Evolutionary conservation across 176 grass and related monocot species (phyloP).

Genomic region (Eremochloa ophiuroides): DNA sequence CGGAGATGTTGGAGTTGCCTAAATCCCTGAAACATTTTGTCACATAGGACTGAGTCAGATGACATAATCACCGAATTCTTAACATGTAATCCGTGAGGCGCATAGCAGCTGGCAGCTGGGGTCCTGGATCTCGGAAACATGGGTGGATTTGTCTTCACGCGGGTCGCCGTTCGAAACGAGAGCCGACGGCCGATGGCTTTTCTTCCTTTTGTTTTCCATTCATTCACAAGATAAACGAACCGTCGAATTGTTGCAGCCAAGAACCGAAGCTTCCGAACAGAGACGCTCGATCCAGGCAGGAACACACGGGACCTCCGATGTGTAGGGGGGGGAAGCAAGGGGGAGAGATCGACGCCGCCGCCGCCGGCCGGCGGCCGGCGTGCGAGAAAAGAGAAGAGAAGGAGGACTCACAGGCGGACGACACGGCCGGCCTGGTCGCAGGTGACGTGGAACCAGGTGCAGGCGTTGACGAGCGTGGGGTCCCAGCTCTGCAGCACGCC

Average conservation of each 20-base stretch:
- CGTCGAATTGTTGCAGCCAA: background rate
- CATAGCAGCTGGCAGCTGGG: background rate
- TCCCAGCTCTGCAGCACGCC: conserved; percentile 98
- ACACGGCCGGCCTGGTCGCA: conserved; percentile 70
- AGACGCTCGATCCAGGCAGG: background rate
- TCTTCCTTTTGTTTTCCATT: background rate
- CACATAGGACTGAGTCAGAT: background rate
- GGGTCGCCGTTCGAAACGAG: background rate
- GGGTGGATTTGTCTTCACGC: background rate
- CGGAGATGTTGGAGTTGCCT: conserved; percentile 93
- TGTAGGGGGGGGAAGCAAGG: background rate
- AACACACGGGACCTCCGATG: background rate
- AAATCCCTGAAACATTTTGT: conserved; percentile 63
- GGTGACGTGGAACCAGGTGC: conserved; percentile 99
- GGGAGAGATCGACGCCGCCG: background rate
- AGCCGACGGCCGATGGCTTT: background rate
- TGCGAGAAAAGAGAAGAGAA: background rate
- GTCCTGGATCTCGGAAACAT: background rate
- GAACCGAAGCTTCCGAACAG: background rate
- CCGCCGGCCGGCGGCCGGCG: too few relatives aligned
- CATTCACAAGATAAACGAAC: background rate
- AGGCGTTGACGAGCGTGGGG: conserved; percentile 88
- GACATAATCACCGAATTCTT: background rate
- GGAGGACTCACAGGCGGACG: conserved; percentile 61
- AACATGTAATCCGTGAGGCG: background rate